These are phyloP conservation scores for Vanderwaltozyma tropicalis DNA, from an alignment of 805 yeast genomes.

Conservation along the genomic window DNA sequence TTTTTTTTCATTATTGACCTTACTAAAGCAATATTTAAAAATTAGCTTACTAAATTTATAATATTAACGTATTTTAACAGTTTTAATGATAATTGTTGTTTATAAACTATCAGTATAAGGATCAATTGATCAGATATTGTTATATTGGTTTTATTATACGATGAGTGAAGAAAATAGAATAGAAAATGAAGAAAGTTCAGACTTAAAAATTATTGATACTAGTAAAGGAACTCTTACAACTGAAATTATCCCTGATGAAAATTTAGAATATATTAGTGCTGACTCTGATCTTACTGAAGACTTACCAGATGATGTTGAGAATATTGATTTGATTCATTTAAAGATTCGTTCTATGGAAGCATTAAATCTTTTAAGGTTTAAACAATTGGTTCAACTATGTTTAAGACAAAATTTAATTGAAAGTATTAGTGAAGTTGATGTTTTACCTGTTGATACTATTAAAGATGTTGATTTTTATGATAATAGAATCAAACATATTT, in stretches of 20 bases:
- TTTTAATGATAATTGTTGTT: no score
- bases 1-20: no score
- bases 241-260: slow-evolving; percentile 26
- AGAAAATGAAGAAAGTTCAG: background rate
- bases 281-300: slow-evolving; percentile 57
- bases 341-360: slow-evolving; percentile 56
- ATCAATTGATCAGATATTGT: no score
- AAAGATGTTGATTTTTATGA: slow-evolving; percentile 85
- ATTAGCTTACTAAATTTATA: no score
- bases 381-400: slow-evolving; percentile 48
- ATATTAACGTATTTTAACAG: no score
- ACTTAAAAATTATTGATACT: slow-evolving; percentile 1
- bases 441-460: slow-evolving; percentile 42
- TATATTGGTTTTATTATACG: no score
- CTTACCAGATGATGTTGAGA: slow-evolving; percentile 45
- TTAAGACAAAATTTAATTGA: slow-evolving; percentile 77
- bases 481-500: slow-evolving; percentile 79
- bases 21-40: no score
- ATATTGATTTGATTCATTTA: slow-evolving; percentile 58
- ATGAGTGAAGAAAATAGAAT: no score
- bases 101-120: no score
- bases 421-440: slow-evolving; percentile 61
- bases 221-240: background rate
- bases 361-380: slow-evolving; percentile 48
- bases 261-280: slow-evolving; percentile 47